Conservation (phyloP, 345 rosid species). For the Adansonia digitata region DNA sequence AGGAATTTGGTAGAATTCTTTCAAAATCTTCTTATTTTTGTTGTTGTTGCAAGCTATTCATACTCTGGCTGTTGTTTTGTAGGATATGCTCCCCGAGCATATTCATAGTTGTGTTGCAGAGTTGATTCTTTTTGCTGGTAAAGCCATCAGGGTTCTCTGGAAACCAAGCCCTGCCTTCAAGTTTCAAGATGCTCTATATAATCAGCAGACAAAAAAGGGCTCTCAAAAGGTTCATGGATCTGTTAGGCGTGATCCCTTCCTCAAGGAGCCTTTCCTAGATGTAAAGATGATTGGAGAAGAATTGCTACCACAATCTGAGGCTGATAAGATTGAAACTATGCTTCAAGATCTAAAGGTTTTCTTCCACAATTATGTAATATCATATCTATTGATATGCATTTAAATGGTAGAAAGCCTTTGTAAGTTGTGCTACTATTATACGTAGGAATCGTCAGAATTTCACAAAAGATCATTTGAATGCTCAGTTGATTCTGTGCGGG, state of each 20-base stretch:
- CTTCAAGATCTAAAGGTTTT: constrained; percentile 76
- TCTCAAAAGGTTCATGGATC: constrained; percentile 55
- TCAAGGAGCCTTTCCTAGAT: constrained; percentile 42
- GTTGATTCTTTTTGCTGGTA: constrained; percentile 91
- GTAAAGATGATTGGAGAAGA: constrained; percentile 58
- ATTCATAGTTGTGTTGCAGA: constrained; percentile 85
- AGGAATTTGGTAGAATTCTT: not conserved
- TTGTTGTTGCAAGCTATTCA: constrained; percentile 11
- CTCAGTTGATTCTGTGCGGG: constrained; percentile 76
- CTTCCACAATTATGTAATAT: constrained; percentile 5
- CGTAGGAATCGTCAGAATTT: constrained; percentile 86
- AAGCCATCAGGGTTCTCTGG: constrained; percentile 88
- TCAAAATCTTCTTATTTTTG: not conserved
- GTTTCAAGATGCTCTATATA: constrained; percentile 48
- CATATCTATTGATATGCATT: not conserved
- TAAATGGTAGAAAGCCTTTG: not conserved
- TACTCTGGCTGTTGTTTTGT: constrained; percentile 28
- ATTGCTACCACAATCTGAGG: constrained; percentile 87
- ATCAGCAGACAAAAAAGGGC: constrained; percentile 46
- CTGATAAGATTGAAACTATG: constrained; percentile 92
- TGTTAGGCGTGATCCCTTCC: constrained; percentile 41
- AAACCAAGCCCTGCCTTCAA: constrained; percentile 77
- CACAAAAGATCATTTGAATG: constrained; percentile 86
- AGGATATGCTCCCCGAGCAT: constrained; percentile 94
- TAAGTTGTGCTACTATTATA: not conserved